Evolutionary conservation across 768 basidiomycete genomes (phyloP).

Genomic region (Serendipita sp.): DNA sequence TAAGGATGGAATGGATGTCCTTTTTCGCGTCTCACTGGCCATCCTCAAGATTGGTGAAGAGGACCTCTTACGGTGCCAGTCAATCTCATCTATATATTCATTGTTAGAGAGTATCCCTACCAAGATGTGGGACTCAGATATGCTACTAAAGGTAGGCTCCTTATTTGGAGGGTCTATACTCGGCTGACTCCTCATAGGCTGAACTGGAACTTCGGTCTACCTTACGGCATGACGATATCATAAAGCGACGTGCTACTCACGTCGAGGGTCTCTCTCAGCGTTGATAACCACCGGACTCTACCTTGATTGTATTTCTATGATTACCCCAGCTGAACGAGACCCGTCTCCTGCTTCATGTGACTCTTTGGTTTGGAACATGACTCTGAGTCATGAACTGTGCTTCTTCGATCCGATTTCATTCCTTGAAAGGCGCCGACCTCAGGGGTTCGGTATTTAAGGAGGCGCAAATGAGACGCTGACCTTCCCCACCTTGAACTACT

Average conservation of each 20-base stretch:
- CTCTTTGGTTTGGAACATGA: background rate
- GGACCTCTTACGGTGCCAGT: conserved; percentile 70
- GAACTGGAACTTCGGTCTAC: conserved; percentile 41
- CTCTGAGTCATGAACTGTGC: background rate
- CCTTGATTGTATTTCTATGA: background rate
- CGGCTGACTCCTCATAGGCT: conserved; percentile 21
- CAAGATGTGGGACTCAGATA: conserved; percentile 86
- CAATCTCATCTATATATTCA: conserved; percentile 78
- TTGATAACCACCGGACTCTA: background rate
- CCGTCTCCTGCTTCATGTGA: background rate
- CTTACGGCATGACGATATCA: conserved; percentile 39
- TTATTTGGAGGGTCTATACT: background rate
- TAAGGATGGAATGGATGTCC: conserved; percentile 78
- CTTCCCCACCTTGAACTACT: background rate
- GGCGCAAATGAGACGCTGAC: background rate
- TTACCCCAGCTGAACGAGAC: too few species aligned
- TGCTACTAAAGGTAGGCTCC: conserved; percentile 55
- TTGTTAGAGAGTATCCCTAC: conserved; percentile 80
- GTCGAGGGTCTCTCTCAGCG: conserved; percentile 20
- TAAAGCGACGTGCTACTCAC: conserved; percentile 38
- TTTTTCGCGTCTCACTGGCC: conserved; percentile 79
- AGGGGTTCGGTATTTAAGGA: too few species aligned
- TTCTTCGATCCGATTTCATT: background rate
- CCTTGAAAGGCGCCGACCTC: background rate
- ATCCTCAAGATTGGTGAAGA: conserved; percentile 72